Base-by-base conservation (phyloP, 495 filamentous ascomycete genomes). In the Hypoxylon crocopeplum region DNA sequence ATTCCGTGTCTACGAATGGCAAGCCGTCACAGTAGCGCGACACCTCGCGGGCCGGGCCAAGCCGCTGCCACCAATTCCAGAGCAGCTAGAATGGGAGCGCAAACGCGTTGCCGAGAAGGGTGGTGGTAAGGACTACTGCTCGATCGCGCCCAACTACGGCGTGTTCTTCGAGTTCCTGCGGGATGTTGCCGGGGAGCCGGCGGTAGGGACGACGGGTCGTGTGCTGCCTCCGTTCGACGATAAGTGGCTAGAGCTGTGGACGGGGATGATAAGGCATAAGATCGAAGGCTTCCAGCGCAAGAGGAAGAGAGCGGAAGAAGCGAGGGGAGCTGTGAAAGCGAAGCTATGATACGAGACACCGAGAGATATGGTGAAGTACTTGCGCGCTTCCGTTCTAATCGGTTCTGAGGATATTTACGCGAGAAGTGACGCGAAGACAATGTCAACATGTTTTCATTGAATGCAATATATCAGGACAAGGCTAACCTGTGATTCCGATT, bases 1-100 rank as follows among this genome's bases (percentile, higher is more conserved):
- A 2, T 84, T 86, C 70, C 77, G 78, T 17, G 74, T 84, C 1
- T 85, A 82, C 44, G 83, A 86, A 69, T 85, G 80, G 79, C 84
- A 86, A 66, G 83, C 83, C 11, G 82, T 85, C 1, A 77, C 79
- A 0, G 77, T 79, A 0, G 84, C 83, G 0, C 79, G 84, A 4
- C 74, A 82, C 5, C 70, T 85, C 1, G 79, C 84, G 0, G 83
- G 84, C n/a, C 72, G 72, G 0, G 67, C 65, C 2, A 65, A 58
- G 1, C 49, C 72, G 3, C 59, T 73, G 11, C 70, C 70, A 1
- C 13, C 66, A 5, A 53, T 74, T 3, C 60, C 67, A 13, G 72
- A 72, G 25, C 74, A 77, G 38, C 59, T 71, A 7, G 68, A 70
- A n/a, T 78, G 76, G 76, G 76, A 77, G 40, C 52, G 64, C 1